Base-by-base conservation (phyloP, 1,139 yeast genomes). In the Kurtzmaniella quercitrusa region DNA sequence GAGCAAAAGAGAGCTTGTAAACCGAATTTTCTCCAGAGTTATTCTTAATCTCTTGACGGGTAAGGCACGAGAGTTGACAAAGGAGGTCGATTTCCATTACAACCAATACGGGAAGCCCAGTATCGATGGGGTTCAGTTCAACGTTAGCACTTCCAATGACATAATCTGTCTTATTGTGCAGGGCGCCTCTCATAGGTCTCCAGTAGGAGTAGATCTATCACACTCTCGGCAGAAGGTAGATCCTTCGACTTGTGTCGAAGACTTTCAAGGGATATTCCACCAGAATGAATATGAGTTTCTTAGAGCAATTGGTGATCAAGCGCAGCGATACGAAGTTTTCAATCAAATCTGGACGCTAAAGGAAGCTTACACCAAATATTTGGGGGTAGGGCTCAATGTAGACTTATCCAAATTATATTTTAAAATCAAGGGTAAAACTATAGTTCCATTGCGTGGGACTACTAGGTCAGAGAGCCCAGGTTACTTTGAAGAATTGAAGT, bases 341-440 rank as follows among this genome's bases (percentile, higher is more conserved):
- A 77, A 82, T 27, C 79, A 77, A 42, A 67, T 75, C 29, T 85
- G 93, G 94, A 83, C 93, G 0, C 57, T 85, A 44, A 85, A 85
- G 54, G 94, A 85, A 56, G 77, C 86, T 29, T 83, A 79, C 51
- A 74, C 84, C 2, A 85, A 85, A 53, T 71, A 70, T 21, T 51
- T 75, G 5, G 93, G 93, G 0, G 61, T 71, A 16, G 93, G 94
- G 0, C 62, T 85, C 23, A 77, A 81, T 48, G 63, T 73, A 15
- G 81, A 81, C 38, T 60, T 83, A 45, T 58, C 66, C 1, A 49
- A 46, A 23, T 58, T 65, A 43, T 44, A 43, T 12, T 59, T 58
- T 34, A n/a, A 37, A 4, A 14, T 36, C 9, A 12, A 16, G 10
- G 23, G 21, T 5, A 19, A n/a, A 27, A 27, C 18, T 19, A 29